These are phyloP conservation scores for Russula foetens DNA, from an alignment of 768 basidiomycete species.

Conservation along the genomic window DNA sequence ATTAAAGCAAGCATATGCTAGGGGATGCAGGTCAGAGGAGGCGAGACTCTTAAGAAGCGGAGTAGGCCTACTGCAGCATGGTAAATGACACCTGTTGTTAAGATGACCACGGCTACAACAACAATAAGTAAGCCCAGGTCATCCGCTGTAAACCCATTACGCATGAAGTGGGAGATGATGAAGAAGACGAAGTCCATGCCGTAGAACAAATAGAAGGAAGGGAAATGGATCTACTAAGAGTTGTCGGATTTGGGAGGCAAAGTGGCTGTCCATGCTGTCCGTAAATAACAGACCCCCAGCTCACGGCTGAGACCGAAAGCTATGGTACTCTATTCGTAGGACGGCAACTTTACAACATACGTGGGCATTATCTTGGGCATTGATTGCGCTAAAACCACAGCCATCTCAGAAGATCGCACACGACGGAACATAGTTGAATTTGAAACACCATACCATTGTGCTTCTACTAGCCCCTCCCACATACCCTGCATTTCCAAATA, in stretches of 20 bases:
- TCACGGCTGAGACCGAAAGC: background rate
- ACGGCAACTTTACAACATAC: background rate
- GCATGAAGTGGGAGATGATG: background rate
- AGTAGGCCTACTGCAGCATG: background rate
- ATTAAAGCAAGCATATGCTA: background rate
- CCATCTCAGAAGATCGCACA: background rate
- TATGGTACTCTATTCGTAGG: background rate
- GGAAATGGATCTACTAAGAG: background rate
- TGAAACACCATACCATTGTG: background rate
- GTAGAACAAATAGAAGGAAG: background rate
- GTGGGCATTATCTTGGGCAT: background rate
- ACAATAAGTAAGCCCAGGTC: background rate
- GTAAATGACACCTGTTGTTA: background rate
- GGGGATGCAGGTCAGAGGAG: background rate
- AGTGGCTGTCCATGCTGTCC: background rate
- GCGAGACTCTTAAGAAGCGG: no score
- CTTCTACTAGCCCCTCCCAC: background rate
- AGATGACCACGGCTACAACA: background rate
- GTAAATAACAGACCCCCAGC: background rate
- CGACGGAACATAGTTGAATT: background rate
- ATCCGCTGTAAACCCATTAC: background rate
- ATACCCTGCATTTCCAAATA: background rate
- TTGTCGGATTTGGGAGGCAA: no score
- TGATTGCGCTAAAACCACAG: background rate
- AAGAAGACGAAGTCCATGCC: background rate